phyloP scores from a whole-genome alignment of 345 rosid genomes.

The Citrus glauca region DNA sequence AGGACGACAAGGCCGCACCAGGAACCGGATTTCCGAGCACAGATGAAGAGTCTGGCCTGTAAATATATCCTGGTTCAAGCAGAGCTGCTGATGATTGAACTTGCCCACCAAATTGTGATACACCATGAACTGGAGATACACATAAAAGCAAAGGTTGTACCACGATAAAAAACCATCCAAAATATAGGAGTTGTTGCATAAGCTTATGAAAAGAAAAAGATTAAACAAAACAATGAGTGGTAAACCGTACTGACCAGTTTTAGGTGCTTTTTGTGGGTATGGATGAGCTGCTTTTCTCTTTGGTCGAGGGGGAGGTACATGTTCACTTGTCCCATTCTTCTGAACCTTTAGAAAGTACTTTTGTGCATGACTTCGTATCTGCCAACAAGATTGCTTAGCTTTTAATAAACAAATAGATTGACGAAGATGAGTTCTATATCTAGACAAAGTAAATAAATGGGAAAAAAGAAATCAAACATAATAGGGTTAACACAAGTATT shows the following conservation, averaged over 20 bases:
- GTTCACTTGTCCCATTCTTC: slow-evolving; percentile 82
- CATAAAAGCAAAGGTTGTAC: slow-evolving; percentile 11
- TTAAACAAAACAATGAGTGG: not conserved
- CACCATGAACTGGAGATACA: slow-evolving; percentile 36
- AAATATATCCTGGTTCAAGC: slow-evolving; percentile 42
- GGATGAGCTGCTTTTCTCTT: slow-evolving; percentile 94
- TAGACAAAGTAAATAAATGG: not conserved
- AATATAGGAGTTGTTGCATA: not conserved
- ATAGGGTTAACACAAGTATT: not conserved
- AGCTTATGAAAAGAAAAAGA: not conserved
- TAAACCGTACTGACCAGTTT: slow-evolving; percentile 38
- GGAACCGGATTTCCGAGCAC: slow-evolving; percentile 36
- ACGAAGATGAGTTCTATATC: no score
- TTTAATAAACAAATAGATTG: slow-evolving; percentile 7
- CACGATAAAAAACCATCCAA: slow-evolving; percentile 13
- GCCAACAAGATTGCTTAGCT: slow-evolving; percentile 23
- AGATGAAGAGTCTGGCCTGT: slow-evolving; percentile 45
- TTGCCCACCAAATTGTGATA: slow-evolving; percentile 36
- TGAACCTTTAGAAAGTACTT: slow-evolving; percentile 90
- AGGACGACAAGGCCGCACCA: slow-evolving; percentile 43
- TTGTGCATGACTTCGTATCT: slow-evolving; percentile 98
- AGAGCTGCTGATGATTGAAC: slow-evolving; percentile 48
- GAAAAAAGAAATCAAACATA: not conserved
- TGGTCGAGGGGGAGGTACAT: slow-evolving; percentile 94
- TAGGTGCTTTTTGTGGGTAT: slow-evolving; percentile 88